These are phyloP conservation scores for Candolleomyces efflorescens DNA, from an alignment of 768 basidiomycete genomes.

Conservation along the genomic window DNA sequence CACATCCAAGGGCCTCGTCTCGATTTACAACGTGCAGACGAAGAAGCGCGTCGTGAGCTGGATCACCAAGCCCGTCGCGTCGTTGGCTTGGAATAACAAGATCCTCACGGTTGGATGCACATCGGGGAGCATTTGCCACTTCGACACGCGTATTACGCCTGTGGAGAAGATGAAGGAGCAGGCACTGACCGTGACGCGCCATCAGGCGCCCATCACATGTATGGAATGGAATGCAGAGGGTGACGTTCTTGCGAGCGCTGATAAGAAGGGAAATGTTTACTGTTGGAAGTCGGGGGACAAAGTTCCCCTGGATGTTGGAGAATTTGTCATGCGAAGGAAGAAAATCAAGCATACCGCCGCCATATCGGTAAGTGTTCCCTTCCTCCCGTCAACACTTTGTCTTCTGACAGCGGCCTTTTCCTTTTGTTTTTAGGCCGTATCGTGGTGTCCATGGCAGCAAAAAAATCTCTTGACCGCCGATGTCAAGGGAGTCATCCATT, in stretches of 20 bases:
- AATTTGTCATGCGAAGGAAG: constrained; percentile 47
- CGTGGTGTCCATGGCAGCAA: constrained; percentile 89
- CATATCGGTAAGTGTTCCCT: constrained; percentile 8
- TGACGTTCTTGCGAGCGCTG: constrained; percentile 69
- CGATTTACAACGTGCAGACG: constrained; percentile 34
- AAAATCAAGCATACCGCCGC: constrained; percentile 67
- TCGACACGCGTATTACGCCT: constrained; percentile 57
- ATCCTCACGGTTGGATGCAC: constrained; percentile 12
- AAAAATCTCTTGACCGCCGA: constrained; percentile 78
- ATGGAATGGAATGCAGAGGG: constrained; percentile 67
- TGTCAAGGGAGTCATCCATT: constrained; percentile 45
- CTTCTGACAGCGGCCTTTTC: not conserved
- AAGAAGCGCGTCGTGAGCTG: constrained; percentile 37
- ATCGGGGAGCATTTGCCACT: constrained; percentile 56
- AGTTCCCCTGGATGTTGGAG: constrained; percentile 51
- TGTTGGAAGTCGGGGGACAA: constrained; percentile 68
- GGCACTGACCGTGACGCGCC: constrained; percentile 61
- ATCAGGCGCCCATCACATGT: constrained; percentile 61
- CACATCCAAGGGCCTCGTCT: constrained; percentile 58
- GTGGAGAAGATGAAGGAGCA: constrained; percentile 54
- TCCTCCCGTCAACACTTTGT: not conserved
- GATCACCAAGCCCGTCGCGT: constrained; percentile 56
- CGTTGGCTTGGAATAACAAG: constrained; percentile 63
- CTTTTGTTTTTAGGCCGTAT: constrained; percentile 53
- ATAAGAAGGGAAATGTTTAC: constrained; percentile 69